These are phyloP conservation scores for Anisodus acutangulus DNA, from an alignment of 257 asterid species.

Conservation along the genomic window DNA sequence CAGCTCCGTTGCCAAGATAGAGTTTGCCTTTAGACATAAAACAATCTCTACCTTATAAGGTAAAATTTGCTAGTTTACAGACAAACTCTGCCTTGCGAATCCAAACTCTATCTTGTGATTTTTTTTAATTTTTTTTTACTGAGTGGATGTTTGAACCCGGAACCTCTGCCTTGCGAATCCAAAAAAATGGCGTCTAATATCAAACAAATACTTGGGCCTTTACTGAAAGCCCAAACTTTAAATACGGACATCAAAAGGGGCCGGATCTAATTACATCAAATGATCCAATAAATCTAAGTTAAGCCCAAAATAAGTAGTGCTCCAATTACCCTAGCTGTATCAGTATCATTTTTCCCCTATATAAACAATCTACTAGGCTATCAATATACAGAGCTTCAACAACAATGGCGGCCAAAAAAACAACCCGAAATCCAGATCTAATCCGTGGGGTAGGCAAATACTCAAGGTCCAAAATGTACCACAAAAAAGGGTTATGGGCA, in stretches of 20 bases:
- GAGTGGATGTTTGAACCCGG: too few species aligned
- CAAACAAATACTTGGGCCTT: not conserved
- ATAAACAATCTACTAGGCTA: not conserved
- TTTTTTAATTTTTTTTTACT: too few species aligned
- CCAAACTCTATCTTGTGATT: not conserved
- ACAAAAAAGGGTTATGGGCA: conserved; percentile 57
- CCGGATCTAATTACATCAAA: not conserved
- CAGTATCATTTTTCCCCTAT: not conserved
- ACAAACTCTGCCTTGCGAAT: not conserved
- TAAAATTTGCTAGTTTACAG: too few species aligned
- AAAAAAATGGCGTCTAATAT: too few species aligned
- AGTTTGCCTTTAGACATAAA: too few species aligned
- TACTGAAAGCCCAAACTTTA: not conserved
- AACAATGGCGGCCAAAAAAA: conserved; percentile 52
- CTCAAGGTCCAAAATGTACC: conserved; percentile 54
- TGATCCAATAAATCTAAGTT: not conserved
- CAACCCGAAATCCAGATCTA: conserved; percentile 53
- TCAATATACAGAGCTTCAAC: not conserved
- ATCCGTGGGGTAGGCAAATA: conserved; percentile 48
- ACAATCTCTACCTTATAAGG: too few species aligned
- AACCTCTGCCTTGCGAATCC: too few species aligned
- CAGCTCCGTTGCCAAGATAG: not conserved
- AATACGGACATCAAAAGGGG: not conserved
- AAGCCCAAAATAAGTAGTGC: not conserved
- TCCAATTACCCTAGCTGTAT: not conserved